Percentiles rank a stretch among this genome's conserved stretches.
Evolutionary conservation across 2,329 filamentous ascomycete genomes (phyloP).

Genomic region (Nannizzia gypsea): DNA sequence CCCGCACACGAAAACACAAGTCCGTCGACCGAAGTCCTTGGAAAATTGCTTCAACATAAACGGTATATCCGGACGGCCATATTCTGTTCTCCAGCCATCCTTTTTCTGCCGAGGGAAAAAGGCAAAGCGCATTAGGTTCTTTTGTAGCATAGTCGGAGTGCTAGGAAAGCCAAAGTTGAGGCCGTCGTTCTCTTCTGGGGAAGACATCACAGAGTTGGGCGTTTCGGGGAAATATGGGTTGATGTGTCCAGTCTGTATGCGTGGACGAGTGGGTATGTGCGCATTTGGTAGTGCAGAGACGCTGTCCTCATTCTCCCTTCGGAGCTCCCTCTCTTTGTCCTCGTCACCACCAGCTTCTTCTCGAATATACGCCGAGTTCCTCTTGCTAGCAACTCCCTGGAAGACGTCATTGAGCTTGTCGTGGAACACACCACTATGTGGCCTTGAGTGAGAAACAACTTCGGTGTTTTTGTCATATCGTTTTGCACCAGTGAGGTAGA

Average conservation of each 20-base stretch:
- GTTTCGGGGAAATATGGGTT: constrained; percentile 12
- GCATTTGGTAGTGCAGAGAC: constrained; percentile 66
- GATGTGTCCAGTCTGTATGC: constrained; percentile 14
- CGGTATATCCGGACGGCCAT: constrained; percentile 76
- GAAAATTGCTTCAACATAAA: constrained; percentile 78
- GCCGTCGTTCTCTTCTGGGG: constrained; percentile 12
- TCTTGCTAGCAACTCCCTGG: constrained; percentile 72
- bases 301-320: constrained; percentile 70
- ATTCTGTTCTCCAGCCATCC: constrained; percentile 83
- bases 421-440: constrained; percentile 64
- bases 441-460: constrained; percentile 36
- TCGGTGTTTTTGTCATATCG: constrained; percentile 36
- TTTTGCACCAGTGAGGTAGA: constrained; percentile 77
- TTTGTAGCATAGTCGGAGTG: constrained; percentile 78
- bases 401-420: constrained; percentile 82
- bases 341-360: constrained; percentile 62
- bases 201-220: constrained; percentile 10
- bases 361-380: constrained; percentile 71
- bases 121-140: constrained; percentile 79
- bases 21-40: constrained; percentile 65
- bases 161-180: constrained; percentile 70
- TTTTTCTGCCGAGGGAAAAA: constrained; percentile 50
- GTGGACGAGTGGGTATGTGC: constrained; percentile 18
- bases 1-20: constrained; percentile 87
- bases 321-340: constrained; percentile 66